phyloP scores from a whole-genome alignment of 352 stramenopile genomes.

The Pythium vanterpoolii region DNA sequence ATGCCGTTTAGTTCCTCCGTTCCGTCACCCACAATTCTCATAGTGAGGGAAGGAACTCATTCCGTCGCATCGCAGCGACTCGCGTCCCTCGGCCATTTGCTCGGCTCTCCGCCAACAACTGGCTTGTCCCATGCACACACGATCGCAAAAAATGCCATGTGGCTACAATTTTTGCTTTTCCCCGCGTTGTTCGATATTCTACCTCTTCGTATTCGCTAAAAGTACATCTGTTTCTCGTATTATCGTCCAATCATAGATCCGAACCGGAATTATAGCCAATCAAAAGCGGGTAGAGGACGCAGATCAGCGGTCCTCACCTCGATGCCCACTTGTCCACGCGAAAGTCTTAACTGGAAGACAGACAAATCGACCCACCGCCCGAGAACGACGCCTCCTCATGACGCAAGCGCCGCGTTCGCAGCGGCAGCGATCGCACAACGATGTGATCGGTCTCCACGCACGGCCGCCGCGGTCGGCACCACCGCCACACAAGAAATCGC shows the following conservation, averaged over 20 bases:
- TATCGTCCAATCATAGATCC: neutral
- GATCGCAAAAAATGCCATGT: conserved; percentile 5
- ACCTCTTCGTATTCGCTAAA: neutral
- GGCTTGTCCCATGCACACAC: neutral
- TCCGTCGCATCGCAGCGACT: neutral
- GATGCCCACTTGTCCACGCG: neutral
- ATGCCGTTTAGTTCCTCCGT: no score
- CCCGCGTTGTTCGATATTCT: neutral
- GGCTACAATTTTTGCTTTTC: neutral
- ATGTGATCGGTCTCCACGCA: neutral
- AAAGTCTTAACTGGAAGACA: neutral
- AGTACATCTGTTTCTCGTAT: neutral
- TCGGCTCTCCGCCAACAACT: no score
- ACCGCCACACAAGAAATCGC: conserved; percentile 5
- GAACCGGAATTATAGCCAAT: neutral
- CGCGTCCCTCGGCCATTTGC: neutral
- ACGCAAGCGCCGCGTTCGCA: neutral
- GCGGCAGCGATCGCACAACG: neutral
- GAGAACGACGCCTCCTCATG: neutral
- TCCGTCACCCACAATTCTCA: no score
- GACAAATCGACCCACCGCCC: neutral
- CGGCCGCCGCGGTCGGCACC: conserved; percentile 3
- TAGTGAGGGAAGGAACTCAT: no score
- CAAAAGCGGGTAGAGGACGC: neutral
- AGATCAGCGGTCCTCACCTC: neutral